Evolutionary conservation across 176 grass and related monocot genomes (phyloP).

Genomic region (Lolium perenne): DNA sequence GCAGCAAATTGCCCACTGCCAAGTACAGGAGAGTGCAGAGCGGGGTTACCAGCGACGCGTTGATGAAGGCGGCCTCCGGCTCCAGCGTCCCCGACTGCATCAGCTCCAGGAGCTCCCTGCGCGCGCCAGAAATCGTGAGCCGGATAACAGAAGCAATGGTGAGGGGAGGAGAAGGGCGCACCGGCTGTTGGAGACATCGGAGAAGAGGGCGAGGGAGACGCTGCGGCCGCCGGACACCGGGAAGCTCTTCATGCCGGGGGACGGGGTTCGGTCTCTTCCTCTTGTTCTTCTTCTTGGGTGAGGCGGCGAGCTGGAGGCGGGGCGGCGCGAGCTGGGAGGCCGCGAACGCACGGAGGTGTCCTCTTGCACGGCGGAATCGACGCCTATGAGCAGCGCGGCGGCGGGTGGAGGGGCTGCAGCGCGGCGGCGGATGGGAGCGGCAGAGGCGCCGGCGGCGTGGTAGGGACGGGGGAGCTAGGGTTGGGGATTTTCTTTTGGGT

Average conservation of each 20-base stretch:
- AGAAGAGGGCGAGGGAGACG: conserved; percentile 70
- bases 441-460: too few species aligned
- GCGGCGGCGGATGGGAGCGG: too few species aligned
- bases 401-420: too few species aligned
- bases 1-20: not conserved
- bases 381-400: too few species aligned
- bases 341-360: too few species aligned
- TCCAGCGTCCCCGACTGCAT: conserved; percentile 88
- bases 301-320: too few species aligned
- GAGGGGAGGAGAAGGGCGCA: not conserved
- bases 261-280: too few species aligned
- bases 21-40: not conserved
- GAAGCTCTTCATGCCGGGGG: conserved; percentile 61
- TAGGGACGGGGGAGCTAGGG: too few species aligned
- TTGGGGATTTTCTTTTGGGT: too few species aligned
- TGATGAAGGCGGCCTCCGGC: conserved; percentile 79
- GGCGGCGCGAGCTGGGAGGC: too few species aligned
- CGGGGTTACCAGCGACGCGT: conserved; percentile 67
- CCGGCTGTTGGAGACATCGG: conserved; percentile 83
- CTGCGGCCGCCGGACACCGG: conserved; percentile 43
- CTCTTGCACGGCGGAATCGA: too few species aligned
- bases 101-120: conserved; percentile 73
- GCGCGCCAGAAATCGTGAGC: not conserved
- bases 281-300: too few species aligned
- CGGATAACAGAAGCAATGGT: not conserved